phyloP scores from a whole-genome alignment of 2,329 filamentous ascomycete genomes.

The Clonostachys byssicola region DNA sequence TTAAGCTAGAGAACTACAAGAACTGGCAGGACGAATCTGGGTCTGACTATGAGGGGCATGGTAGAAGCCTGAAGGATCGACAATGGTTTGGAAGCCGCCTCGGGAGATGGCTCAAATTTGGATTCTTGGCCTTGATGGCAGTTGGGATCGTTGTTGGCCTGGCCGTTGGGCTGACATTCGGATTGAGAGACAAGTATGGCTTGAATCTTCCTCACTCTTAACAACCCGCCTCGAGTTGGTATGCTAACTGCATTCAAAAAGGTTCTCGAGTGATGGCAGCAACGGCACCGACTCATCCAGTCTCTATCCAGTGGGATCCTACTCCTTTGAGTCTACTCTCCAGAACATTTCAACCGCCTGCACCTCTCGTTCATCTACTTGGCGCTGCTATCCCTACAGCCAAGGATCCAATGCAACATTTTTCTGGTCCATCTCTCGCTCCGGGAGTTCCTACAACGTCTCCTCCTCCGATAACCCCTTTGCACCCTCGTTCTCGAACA shows the following conservation, averaged over 20 bases:
- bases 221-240: background rate
- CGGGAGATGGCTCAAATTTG: slow-evolving; percentile 24
- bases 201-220: background rate
- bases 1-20: background rate
- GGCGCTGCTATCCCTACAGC: slow-evolving; percentile 57
- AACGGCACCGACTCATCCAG: slow-evolving; percentile 2
- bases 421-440: slow-evolving; percentile 53
- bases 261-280: background rate
- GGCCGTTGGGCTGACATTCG: slow-evolving; percentile 31
- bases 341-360: slow-evolving; percentile 48
- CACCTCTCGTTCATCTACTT: slow-evolving; percentile 52
- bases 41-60: background rate
- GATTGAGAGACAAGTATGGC: slow-evolving; percentile 28
- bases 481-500: slow-evolving; percentile 48
- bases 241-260: background rate
- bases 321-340: slow-evolving; percentile 55
- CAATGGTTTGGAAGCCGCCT: slow-evolving; percentile 1
- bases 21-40: background rate
- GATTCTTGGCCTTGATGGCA: slow-evolving; percentile 17
- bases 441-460: slow-evolving; percentile 22
- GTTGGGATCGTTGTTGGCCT: slow-evolving; percentile 26
- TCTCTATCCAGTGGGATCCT: slow-evolving; percentile 59
- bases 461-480: slow-evolving; percentile 48
- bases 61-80: background rate
- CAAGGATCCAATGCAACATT: slow-evolving; percentile 43